phyloP scores from a whole-genome alignment of 2,329 filamentous ascomycete species.

The Tolypocladium album region DNA sequence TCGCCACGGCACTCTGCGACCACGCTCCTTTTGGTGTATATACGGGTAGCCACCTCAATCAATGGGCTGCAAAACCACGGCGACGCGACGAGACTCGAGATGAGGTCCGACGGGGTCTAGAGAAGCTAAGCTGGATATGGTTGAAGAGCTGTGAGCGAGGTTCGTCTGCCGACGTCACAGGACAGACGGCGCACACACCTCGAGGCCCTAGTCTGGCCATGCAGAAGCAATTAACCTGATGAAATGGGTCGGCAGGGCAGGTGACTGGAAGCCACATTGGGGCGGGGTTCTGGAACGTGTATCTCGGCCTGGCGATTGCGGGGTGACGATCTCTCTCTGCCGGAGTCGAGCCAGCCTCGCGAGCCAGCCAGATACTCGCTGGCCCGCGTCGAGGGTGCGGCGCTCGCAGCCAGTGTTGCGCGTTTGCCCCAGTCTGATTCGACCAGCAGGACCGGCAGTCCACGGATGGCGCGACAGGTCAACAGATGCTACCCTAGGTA shows the following conservation, averaged over 20 bases:
- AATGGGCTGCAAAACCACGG: background rate
- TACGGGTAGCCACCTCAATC: background rate
- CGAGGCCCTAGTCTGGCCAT: background rate
- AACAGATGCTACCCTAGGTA: background rate
- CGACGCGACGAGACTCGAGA: background rate
- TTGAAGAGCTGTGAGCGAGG: background rate
- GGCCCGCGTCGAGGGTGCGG: background rate
- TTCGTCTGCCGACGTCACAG: background rate
- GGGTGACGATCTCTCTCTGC: conserved; percentile 1
- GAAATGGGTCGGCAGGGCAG: conserved; percentile 1
- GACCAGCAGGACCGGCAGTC: background rate
- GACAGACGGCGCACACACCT: background rate
- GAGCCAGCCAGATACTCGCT: background rate
- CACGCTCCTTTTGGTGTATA: background rate
- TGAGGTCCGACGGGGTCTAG: background rate
- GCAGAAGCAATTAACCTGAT: background rate
- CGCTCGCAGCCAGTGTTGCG: background rate
- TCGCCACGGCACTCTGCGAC: no score
- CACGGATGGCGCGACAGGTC: background rate
- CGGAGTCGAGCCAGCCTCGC: background rate
- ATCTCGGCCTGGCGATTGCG: conserved; percentile 2
- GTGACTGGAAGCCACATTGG: conserved; percentile 7
- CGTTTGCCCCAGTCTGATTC: background rate
- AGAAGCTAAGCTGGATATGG: background rate
- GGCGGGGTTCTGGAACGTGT: conserved; percentile 5